These are phyloP conservation scores for Acanthamoeba castellanii DNA, from an alignment of 208 protist genomes.

Conservation along the genomic window DNA sequence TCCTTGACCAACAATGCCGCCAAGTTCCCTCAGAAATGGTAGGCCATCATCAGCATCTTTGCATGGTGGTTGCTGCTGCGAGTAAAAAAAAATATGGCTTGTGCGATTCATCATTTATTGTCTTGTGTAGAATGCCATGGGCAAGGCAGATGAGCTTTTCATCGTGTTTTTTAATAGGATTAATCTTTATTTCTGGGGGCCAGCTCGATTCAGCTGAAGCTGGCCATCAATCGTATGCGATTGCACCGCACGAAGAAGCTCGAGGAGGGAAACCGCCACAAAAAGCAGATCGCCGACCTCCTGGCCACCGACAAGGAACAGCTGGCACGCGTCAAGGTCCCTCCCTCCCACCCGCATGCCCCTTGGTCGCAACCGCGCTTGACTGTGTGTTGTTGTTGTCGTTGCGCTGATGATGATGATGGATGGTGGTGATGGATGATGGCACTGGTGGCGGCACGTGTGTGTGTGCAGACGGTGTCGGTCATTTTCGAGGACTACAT, in stretches of 20 bases:
- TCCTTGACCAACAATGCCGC: constrained; percentile 9
- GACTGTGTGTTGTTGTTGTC: neutral
- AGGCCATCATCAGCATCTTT: neutral
- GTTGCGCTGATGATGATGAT: neutral
- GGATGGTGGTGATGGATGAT: too few species aligned
- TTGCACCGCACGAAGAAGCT: constrained; percentile 54
- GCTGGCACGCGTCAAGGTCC: constrained; percentile 43
- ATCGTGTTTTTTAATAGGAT: neutral
- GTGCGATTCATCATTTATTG: too few species aligned
- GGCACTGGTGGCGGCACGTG: too few species aligned
- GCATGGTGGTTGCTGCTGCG: too few species aligned
- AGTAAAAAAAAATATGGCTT: too few species aligned
- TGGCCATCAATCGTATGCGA: constrained; percentile 23
- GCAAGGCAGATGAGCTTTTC: neutral
- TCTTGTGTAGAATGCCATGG: too few species aligned
- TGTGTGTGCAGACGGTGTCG: neutral
- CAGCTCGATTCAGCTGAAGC: constrained; percentile 62
- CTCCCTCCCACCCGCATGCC: too few species aligned
- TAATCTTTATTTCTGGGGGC: neutral
- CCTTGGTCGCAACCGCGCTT: too few species aligned
- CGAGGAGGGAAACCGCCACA: constrained; percentile 48
- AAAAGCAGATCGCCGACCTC: constrained; percentile 57
- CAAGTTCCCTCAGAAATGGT: constrained; percentile 40
- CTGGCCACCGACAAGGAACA: constrained; percentile 16
- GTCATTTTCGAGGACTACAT: constrained; percentile 69